Conservation (phyloP, 768 basidiomycete genomes). For the Hypholoma sublateritium region DNA sequence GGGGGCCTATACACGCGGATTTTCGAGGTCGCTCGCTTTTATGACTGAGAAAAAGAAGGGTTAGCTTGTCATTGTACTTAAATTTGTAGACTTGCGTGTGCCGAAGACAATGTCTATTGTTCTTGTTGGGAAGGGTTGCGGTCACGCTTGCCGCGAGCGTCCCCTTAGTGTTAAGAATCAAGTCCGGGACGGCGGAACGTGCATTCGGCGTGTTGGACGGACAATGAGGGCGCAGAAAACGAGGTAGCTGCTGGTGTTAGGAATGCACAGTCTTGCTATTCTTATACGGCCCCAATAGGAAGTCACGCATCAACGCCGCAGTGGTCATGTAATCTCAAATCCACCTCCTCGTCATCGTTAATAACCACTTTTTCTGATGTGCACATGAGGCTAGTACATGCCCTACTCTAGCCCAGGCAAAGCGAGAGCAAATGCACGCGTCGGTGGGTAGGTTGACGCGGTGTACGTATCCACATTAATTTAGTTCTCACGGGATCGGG, state of each 20-base stretch:
- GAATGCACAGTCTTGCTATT: background rate
- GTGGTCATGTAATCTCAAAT: no score
- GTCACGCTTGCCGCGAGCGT: background rate
- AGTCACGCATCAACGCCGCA: background rate
- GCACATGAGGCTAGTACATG: no score
- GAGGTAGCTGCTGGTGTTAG: slow-evolving; percentile 10
- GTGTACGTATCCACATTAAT: background rate
- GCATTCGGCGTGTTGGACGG: slow-evolving; percentile 19
- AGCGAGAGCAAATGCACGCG: no score
- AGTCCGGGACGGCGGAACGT: slow-evolving; percentile 13
- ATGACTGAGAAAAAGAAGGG: background rate
- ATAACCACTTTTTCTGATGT: no score
- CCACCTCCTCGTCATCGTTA: no score
- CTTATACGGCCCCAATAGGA: background rate
- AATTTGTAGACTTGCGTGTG: slow-evolving; percentile 12
- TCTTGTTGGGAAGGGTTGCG: slow-evolving; percentile 16
- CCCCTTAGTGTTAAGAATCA: background rate
- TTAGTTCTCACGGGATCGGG: slow-evolving; percentile 31
- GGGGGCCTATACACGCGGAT: slow-evolving; percentile 11
- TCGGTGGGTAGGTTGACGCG: no score
- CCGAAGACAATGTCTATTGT: slow-evolving; percentile 16
- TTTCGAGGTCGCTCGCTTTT: slow-evolving; percentile 13
- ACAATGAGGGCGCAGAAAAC: slow-evolving; percentile 7
- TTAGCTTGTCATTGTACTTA: slow-evolving; percentile 19
- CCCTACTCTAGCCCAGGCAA: no score